Evolutionary conservation across 352 stramenopile species (phyloP), one percentile per base, ranked within the genome.

Genomic region (Pythium grandisporangium): DNA sequence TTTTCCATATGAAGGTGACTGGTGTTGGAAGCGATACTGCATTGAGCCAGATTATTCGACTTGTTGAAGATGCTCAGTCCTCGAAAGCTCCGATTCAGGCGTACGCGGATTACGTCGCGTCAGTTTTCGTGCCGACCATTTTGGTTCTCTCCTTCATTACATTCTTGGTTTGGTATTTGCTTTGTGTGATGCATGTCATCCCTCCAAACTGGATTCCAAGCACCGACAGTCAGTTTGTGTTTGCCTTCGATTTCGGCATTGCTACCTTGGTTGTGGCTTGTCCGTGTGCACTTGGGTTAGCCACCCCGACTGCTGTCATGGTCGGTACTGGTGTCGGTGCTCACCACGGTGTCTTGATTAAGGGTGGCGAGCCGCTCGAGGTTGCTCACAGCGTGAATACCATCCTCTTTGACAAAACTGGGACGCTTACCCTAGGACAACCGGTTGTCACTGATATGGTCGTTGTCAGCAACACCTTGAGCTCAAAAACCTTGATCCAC

Each of bases 371-470:
- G 43, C 79, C 91, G 11, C 66, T 98, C 7, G 86, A 98, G 45
- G 67, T 75, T n/a, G 84, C 85, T 10, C 80, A 96, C 53, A 93
- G 90, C 42, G 75, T 98, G 30, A 85, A 95, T 45, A 90, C 86
- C 27, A 92, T 99, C 42, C 58, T 99, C 19, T 99, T 99, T 60
- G 97, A 99, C 70, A 99, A 99, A 72, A 99, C 97, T 0, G 97
- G 97, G 3, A 99, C 96, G n/a, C 57, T 99, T 11, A 99, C 95
- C 1, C 73, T 88, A 14, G 95, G 95, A 6, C 74, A 91, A 34
- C 94, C 93, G 5, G 66, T 77, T 6, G 84, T 97, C 35, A 88
- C 74, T 30, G 68, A 95, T 46, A 72, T 95, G 26, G 65, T 95
- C 13, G 70, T 95, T 21, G 59, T 89, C 37, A 85, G 43, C 37